A percentile compares a stretch with the other conserved stretches of the same genome.
Evolutionary conservation across 495 filamentous ascomycete species (phyloP).

Genomic region (Xylaria grammica): DNA sequence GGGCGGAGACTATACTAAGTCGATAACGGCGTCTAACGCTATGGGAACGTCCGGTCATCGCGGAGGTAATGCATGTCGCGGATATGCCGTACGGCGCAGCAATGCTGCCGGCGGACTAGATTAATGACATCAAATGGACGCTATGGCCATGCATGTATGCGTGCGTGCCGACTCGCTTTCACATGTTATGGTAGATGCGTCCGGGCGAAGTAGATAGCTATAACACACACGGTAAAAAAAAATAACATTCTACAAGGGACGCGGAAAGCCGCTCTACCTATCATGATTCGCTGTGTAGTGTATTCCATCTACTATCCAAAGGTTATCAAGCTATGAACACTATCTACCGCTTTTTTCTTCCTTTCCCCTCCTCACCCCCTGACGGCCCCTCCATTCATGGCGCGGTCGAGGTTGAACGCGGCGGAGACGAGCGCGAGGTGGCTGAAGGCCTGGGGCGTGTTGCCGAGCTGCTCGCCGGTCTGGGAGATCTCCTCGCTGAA

Average conservation of each 20-base stretch:
- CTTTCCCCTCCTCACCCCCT: background rate
- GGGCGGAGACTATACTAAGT: too few relatives aligned
- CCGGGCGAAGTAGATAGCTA: background rate
- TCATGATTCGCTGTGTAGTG: background rate
- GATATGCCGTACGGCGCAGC: too few relatives aligned
- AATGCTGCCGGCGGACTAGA: too few relatives aligned
- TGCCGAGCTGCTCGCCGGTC: constrained; percentile 73
- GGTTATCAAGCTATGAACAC: background rate
- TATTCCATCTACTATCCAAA: background rate
- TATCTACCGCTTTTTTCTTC: too few relatives aligned
- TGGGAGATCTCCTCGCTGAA: constrained; percentile 77
- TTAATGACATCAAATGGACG: too few relatives aligned
- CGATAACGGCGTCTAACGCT: too few relatives aligned
- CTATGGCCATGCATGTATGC: background rate
- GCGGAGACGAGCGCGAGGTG: constrained; percentile 74
- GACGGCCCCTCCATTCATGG: constrained; percentile 11
- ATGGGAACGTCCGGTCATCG: too few relatives aligned
- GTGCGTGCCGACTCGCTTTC: background rate
- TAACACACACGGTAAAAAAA: background rate
- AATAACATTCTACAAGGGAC: too few relatives aligned
- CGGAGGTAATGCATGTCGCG: too few relatives aligned
- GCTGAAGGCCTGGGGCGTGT: constrained; percentile 76
- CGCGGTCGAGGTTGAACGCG: constrained; percentile 71
- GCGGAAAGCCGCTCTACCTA: background rate
- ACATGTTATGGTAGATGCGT: too few relatives aligned